Evolutionary conservation across 306 rosid species (phyloP).

Genomic region (Pyrus bretschneideri): DNA sequence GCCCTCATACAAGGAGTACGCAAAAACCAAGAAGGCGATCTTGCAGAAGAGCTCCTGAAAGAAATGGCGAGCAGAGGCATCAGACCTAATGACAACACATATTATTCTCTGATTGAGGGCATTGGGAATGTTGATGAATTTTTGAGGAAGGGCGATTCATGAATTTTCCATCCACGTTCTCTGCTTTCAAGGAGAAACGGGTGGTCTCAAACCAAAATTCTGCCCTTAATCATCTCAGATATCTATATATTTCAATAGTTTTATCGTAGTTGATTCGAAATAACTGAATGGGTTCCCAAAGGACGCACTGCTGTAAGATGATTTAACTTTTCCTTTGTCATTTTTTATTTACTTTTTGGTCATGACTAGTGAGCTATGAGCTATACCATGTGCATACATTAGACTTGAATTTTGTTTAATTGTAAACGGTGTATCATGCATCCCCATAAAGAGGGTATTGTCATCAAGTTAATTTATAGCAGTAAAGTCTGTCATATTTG

Average conservation of each 20-base stretch:
- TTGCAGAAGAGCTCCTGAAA: conserved; percentile 74
- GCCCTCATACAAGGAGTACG: conserved; percentile 74
- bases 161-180: conserved; percentile 15
- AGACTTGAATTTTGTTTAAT: background rate
- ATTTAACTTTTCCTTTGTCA: background rate
- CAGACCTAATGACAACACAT: conserved; percentile 71
- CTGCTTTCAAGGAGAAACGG: conserved; percentile 3
- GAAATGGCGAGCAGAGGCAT: conserved; percentile 78
- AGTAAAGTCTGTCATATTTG: background rate
- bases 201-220: conserved; percentile 10
- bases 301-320: conserved; percentile 7
- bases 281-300: conserved; percentile 2
- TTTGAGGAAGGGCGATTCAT: conserved; percentile 27
- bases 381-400: background rate
- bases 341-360: background rate
- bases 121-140: conserved; percentile 31
- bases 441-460: background rate
- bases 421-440: background rate
- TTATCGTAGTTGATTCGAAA: conserved; percentile 8
- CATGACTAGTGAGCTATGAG: background rate
- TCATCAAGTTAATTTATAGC: background rate
- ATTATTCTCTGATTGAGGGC: conserved; percentile 54
- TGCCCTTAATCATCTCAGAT: conserved; percentile 10
- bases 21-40: conserved; percentile 61
- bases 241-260: conserved; percentile 7